Evolutionary conservation across 164 flowering plant genomes (phyloP), one percentile per base, ranked within the genome.

Genomic region (Aristolochia contorta): DNA sequence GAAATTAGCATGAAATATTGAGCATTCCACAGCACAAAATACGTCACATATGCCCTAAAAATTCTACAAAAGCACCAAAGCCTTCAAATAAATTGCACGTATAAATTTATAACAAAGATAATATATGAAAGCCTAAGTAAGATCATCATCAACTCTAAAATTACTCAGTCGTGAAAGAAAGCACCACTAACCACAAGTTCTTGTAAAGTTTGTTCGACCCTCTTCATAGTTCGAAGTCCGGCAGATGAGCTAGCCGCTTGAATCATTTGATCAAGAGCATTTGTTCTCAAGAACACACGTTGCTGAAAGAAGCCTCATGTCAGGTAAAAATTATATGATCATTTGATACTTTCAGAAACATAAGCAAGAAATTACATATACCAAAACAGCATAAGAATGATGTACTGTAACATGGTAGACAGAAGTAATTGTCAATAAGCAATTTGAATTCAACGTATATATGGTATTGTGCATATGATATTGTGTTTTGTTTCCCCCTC

Each of bases 201-300:
- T 72, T 87, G 92, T 59, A 93, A 74, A 54, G 88, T 83, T 67
- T 93, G 96, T 64, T 93, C 98, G 65, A 88, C 89, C 57, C 97
- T 80, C 73, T 93, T 93, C 71, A 81, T 79, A 20, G 94, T 85
- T 61, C 97, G 80, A 54, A 90, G 86, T 59, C 97, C 98, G 60
- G 96, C 92, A 61, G 89, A 73, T 45, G 94, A 69, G 68, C 82
- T 89, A 60, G 85, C 87, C 61, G 89, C 84, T 88, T 93, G 94
- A 73, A 93, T 91, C 96, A 90, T 90, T 82, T 93, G 91, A 32
- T 86, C 97, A 62, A 87, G 80, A 48, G 78, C 94, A 86, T 79
- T 77, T 16, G 90, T 82, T 72, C 97, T 83, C 78, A 84, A 69
- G 63, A 84, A 90, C 15, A 93, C 94, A 20, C 84, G 82, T 32